Percentiles rank a stretch among this genome's conserved stretches.
phyloP scores from a whole-genome alignment of 306 rosid species.

The Corylus avellana region DNA sequence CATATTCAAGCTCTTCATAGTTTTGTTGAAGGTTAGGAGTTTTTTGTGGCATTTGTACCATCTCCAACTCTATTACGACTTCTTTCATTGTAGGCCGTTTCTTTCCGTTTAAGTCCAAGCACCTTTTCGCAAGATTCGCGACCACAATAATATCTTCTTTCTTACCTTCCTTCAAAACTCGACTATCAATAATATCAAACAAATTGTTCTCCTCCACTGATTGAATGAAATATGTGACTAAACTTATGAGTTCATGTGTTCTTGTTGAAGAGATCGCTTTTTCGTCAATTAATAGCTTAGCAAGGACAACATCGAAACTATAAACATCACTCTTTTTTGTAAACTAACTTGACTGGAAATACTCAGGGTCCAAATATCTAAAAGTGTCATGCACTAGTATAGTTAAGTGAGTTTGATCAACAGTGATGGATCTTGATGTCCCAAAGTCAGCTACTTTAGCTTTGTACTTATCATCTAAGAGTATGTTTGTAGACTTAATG shows the following conservation, averaged over 20 bases:
- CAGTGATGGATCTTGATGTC: background rate
- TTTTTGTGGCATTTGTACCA: background rate
- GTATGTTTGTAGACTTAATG: background rate
- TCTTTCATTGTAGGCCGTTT: background rate
- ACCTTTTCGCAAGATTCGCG: background rate
- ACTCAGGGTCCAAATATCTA: background rate
- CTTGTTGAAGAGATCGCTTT: background rate
- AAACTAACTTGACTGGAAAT: background rate
- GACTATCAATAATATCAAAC: background rate
- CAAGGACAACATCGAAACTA: background rate
- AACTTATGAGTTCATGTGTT: background rate
- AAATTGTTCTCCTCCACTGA: background rate
- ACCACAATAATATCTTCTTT: background rate
- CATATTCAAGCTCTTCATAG: background rate
- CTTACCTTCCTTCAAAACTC: background rate
- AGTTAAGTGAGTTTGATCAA: background rate
- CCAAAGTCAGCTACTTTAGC: background rate
- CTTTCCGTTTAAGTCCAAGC: background rate
- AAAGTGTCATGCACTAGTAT: background rate
- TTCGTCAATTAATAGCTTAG: background rate
- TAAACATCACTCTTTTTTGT: background rate
- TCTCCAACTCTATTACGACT: background rate
- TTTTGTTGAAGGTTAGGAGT: background rate
- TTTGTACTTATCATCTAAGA: background rate
- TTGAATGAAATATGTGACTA: background rate